These are phyloP conservation scores for Thelephora terrestris DNA, from an alignment of 1,284 basidiomycete genomes.

Conservation along the genomic window DNA sequence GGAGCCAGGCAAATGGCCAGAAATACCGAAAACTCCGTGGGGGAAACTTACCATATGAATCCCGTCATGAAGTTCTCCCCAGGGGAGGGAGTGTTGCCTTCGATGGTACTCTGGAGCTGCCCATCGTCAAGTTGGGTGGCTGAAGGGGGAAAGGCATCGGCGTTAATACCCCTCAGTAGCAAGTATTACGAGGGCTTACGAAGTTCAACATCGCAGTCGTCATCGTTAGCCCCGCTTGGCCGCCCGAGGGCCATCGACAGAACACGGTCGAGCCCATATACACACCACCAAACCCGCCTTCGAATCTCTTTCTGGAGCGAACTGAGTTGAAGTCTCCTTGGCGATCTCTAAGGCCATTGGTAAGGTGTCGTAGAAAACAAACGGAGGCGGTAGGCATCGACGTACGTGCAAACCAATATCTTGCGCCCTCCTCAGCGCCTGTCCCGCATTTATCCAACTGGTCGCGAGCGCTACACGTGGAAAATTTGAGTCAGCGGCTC, in stretches of 20 bases:
- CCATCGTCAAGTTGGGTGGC: conserved; percentile 11
- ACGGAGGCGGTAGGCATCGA: neutral
- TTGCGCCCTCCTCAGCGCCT: conserved; percentile 12
- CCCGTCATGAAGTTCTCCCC: conserved; percentile 11
- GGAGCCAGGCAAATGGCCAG: neutral
- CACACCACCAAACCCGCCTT: conserved; percentile 15
- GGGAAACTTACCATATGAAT: conserved; percentile 12
- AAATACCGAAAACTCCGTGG: too few species aligned
- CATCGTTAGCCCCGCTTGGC: conserved; percentile 12
- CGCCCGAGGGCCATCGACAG: conserved; percentile 13
- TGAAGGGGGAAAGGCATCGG: neutral
- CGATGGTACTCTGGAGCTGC: conserved; percentile 7
- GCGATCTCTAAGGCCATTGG: conserved; percentile 7
- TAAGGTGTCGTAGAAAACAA: neutral
- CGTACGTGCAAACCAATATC: conserved; percentile 14
- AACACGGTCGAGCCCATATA: conserved; percentile 13
- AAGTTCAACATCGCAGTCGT: conserved; percentile 14
- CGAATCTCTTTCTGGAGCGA: conserved; percentile 13
- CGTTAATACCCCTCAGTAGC: neutral
- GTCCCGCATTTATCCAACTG: conserved; percentile 15
- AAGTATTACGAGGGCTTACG: conserved; percentile 7
- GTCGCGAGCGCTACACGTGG: conserved; percentile 11
- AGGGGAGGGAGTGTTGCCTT: conserved; percentile 1
- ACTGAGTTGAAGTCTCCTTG: conserved; percentile 7
- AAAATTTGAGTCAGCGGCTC: neutral